Base-by-base conservation (phyloP, 768 basidiomycete species). In the Leccinum subgranulosum region DNA sequence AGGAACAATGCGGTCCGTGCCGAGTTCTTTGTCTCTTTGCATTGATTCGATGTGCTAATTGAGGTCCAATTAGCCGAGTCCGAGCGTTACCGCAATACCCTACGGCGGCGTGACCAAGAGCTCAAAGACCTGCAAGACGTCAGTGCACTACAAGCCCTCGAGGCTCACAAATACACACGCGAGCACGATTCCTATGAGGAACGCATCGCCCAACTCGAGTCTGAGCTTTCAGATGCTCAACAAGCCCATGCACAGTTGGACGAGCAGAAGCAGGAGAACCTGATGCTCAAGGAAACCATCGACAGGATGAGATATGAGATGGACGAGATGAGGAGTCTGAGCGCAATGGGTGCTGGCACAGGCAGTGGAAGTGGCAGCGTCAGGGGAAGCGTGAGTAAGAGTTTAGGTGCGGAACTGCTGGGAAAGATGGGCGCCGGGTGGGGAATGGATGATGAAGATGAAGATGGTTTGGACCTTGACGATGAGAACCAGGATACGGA, bases 261-360 rank as follows among this genome's bases (percentile, higher is more conserved):
- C 58, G 87, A 90, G 64, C 95, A 98, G 77, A 97, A 97, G 76
- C 91, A 93, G 66, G 92, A 95, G 78, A 98, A 97, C 66, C 69
- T 96, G 62, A 74, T 92, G 67, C 79, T 98, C 59, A 96, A 96
- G 69, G 95, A 98, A 78, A 97, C 94, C 2, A 98, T 98, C 63
- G 94, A 97, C 69, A 82, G 94, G 49, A 87, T 97, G 83, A 81
- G 92, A 31, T 96, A 88, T 62, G 95, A 98, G 65, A 84, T 98
- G 80, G 94, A 98, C 64, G 93, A 95, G 73, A 83, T 95, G 79
- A 80, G 93, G 41, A 83, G 75, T 53, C 75, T 71, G 49, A 69
- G 74, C 39, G 73, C 62, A 41, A 69, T 73, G 41, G 73, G 72
- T n/a, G 64, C 59, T 12, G 75, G 74, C 12, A 70, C 75, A 0